Evolutionary conservation across 371 early-diverging fungal species (phyloP), one percentile per base, ranked within the genome.

Genomic region (Mycotypha africana): DNA sequence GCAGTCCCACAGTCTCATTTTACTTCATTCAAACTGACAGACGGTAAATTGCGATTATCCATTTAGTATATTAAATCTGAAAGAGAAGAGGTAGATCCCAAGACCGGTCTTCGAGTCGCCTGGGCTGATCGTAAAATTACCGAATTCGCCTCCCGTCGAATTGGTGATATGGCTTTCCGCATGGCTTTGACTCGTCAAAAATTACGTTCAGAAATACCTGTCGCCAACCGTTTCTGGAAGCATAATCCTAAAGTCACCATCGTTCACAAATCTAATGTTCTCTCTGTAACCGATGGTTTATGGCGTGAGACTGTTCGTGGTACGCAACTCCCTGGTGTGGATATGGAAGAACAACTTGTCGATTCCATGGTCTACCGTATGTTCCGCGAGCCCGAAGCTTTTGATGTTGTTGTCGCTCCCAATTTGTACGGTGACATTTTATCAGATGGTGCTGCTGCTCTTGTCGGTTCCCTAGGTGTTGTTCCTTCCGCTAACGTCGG

Each of bases 331-430:
- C 51, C 62, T 30, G 59, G 59, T 35, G 84, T 93, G 0, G 81
- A 85, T 28, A 74, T 92, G 67, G 89, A 95, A 55, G 93, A 95
- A 67, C 97, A 94, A 67, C 66, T 94, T 50, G 95, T 95, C 3
- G 95, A 95, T 49, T 94, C 93, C 24, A 93, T 94, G 94, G 95
- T 95, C 57, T 89, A 94, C 61, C 91, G 95, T 54, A 78, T 96
- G 83, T 94, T 93, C 86, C 86, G 93, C 51, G 94, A 93, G 60
- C 95, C 97, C 30, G 82, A 95, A 31, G 79, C 80, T 1, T 95
- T 94, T 67, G 95, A 97, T 67, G 97, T 97, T 5, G 84, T 84
- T 6, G 94, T 95, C 10, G 93, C 93, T 0, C 95, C 95, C 41
- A 97, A 97, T 75, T 68, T 97, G 46, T 97, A 94, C 56, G 97